Base-by-base conservation (phyloP, 306 rosid genomes). In the Fragaria vesca region DNA sequence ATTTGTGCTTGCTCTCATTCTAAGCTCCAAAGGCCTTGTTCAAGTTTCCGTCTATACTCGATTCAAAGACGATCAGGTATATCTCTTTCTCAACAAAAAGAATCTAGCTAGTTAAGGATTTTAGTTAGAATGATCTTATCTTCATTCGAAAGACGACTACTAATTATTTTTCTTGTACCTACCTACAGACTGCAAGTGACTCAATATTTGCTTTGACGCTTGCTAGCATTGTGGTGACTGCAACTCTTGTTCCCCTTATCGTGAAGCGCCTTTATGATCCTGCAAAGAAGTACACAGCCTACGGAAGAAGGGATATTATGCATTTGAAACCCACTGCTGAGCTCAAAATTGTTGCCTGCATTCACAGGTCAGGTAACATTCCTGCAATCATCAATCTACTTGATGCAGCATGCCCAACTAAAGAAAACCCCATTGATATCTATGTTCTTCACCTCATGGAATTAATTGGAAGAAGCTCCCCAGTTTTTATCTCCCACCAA, bases 21-120 rank as follows among this genome's bases (percentile, higher is more conserved):
- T 93, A 91, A 80, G 69, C 50, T 67, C 81, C 77, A 87, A 88
- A 80, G 98, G 97, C 70, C 21, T 79, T 3, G 89, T 91, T 3
- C 90, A 93, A 47, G n/a, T 93, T 69, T 85, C 80, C 7, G 20
- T 36, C 15, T 81, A 67, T 73, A 26, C 38, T 28, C 40, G 36
- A 61, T 61, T 61, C 38, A 61, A 13, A 28, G 34, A n/a, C 60
- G 69, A 87, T 89, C 76, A 30, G 71, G 21, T 66, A 62, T 20
- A 21, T 38, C 3, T 38, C 42, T 38, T 38, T 38, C 7, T 4
- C 1, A 38, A 38, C 6, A 38, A 38, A 38, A 38, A 38, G 0
- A 38, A 38, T 38, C 42, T 38, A 38, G 40, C 40, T 38, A 38
- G 40, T 5, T 38, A 38, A 1, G 40, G 40, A 36, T 32, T 32